Evolutionary conservation across 441 rosid species (phyloP), one percentile per base, ranked within the genome.

Genomic region (Erodium moschatum): DNA sequence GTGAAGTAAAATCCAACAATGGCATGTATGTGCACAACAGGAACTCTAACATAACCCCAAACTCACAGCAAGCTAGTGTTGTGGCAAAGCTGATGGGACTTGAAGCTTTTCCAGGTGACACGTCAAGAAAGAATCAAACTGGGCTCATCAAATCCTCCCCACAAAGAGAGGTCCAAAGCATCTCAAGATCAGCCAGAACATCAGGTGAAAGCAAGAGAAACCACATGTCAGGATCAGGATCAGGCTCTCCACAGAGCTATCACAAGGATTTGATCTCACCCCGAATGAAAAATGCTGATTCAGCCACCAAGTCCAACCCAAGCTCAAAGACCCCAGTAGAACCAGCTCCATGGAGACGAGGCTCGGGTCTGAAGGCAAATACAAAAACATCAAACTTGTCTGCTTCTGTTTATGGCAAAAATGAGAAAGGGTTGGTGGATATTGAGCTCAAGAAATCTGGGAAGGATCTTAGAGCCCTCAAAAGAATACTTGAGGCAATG

Each of bases 1-100:
- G 78, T 42, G 85, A 83, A 65, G 69, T 71, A 67, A 82, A 79
- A 79, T 74, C 82, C 35, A 81, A 73, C 54, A 42, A 64, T 69
- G 75, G 68, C 50, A 21, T 69, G 40, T 35, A 35, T 35, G 40
- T 35, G 40, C 40, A 35, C 40, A 35, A 35, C 6, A 35, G 40
- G 40, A 35, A 35, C 40, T 35, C 40, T 11, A 65, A 33, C 38
- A 67, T 38, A 65, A 42, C 15, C 15, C 31, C 60, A 38, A 77
- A 70, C 78, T 74, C 52, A 78, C 83, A 81, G 31, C 88, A 82
- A 73, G 87, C 97, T 1, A 84, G 87, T 67, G 85, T 90, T 56
- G 86, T 91, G 69, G 97, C 90, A 42, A 91, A 85, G 82, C 72
- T 94, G 77, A 94, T 91, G 99, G 97, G 99, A 33, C 80, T 94